A percentile compares a stretch with the other conserved stretches of the same genome.
These are phyloP conservation scores for Pyrus pyrifolia DNA, from an alignment of 306 rosid genomes.

Conservation along the genomic window DNA sequence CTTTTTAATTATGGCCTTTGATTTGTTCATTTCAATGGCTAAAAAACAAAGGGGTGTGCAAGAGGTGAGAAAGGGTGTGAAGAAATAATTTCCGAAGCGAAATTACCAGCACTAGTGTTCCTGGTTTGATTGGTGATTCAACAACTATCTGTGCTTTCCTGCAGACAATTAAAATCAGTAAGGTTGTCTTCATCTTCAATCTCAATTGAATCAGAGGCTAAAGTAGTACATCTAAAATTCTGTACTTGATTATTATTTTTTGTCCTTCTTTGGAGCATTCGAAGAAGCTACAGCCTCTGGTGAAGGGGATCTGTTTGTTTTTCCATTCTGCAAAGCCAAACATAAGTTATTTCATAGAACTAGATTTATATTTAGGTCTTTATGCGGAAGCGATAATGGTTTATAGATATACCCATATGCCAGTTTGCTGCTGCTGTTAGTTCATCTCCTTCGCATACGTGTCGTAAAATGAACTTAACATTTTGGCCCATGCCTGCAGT, in stretches of 20 bases:
- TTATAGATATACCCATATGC: conserved; percentile 48
- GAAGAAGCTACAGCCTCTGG: conserved; percentile 83
- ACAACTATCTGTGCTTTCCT: conserved; percentile 61
- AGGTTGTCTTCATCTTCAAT: conserved; percentile 7
- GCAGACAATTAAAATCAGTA: conserved; percentile 20
- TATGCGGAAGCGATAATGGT: too few relatives aligned
- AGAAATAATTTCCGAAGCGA: too few relatives aligned
- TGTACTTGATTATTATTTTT: conserved; percentile 38
- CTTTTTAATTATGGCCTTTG: too few relatives aligned
- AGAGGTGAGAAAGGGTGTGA: too few relatives aligned
- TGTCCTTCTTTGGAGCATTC: conserved; percentile 41
- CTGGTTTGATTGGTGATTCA: conserved; percentile 89
- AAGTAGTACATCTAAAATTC: background rate
- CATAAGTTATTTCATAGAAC: background rate
- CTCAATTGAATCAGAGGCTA: background rate
- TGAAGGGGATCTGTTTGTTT: conserved; percentile 54
- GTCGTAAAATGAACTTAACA: conserved; percentile 46
- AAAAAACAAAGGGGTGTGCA: too few relatives aligned
- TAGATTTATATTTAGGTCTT: background rate
- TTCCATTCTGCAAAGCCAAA: conserved; percentile 60
- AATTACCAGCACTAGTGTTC: conserved; percentile 57
- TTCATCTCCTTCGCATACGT: conserved; percentile 48
- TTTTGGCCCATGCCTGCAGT: conserved; percentile 58
- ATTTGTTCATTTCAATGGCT: too few relatives aligned
- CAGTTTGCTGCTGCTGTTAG: conserved; percentile 54